Evolutionary conservation across 192 early-diverging fungal species (phyloP).

Genomic region (Podila verticillata): DNA sequence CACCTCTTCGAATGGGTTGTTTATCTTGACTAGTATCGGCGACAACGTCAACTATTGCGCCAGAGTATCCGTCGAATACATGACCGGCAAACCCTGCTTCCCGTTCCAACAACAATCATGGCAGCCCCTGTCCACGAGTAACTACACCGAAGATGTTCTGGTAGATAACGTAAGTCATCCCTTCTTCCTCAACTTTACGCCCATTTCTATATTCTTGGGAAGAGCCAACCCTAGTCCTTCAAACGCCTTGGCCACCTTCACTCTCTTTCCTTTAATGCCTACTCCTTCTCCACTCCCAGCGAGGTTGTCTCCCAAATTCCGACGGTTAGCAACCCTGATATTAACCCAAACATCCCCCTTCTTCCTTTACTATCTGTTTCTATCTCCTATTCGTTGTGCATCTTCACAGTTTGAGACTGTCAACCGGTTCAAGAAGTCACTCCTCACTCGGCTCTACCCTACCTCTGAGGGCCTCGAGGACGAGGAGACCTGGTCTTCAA

Average conservation of each 20-base stretch:
- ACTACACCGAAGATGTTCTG: conserved; percentile 6
- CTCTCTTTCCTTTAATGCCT: not conserved
- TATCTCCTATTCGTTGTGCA: not conserved
- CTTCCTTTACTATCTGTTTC: not conserved
- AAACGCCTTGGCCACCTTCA: not conserved
- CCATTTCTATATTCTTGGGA: not conserved
- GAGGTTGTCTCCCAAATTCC: not conserved
- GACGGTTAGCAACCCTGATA: not conserved
- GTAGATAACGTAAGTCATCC: conserved; percentile 39
- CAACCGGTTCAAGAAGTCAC: conserved; percentile 36
- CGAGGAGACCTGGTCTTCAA: conserved; percentile 37
- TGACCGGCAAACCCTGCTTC: conserved; percentile 29
- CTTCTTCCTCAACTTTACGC: not conserved
- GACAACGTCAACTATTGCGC: conserved; percentile 43
- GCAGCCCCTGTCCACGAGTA: conserved; percentile 12
- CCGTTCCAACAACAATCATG: conserved; percentile 30
- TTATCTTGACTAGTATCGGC: conserved; percentile 15
- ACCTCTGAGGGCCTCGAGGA: conserved; percentile 9
- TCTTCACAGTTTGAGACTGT: conserved; percentile 34
- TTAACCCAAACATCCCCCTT: too few species aligned
- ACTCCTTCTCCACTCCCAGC: not conserved
- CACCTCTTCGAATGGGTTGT: not conserved
- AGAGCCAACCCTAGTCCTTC: too few species aligned
- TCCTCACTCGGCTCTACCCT: conserved; percentile 28
- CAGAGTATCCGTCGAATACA: conserved; percentile 37